Evolutionary conservation across 2,329 filamentous ascomycete species (phyloP), one percentile per base, ranked within the genome.

Genomic region (Sordariomycetes sp.): DNA sequence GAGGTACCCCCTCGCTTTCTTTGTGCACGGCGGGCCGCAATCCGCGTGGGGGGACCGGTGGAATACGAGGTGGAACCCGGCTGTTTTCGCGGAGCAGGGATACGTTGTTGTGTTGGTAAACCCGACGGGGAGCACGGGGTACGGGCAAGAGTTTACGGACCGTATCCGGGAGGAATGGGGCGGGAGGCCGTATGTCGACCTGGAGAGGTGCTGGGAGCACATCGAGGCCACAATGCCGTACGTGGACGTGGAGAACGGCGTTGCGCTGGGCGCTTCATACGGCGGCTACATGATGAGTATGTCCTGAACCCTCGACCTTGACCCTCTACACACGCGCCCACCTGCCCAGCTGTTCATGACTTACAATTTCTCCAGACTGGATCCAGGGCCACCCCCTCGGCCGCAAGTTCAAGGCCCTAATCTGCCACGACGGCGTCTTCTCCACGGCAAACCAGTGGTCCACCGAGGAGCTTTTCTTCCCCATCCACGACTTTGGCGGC

Each of bases 371-470:
- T 39, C 7, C 15, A 78, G 78, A 95, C 68, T 95, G 91, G 90
- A 90, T 96, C 64, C 90, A 96, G 70, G 91, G 91, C 8, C 87
- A 94, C 61, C 78, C 82, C 1, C 78, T 96, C 0, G 90, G 90
- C 22, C 83, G 89, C 32, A 83, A 86, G 62, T 95, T 96, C 79
- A 89, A 89, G 69, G 90, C 90, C 0, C 77, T 96, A 3, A 90
- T 95, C 32, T 90, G 85, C 64, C 90, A 96, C 67, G 90, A 96
- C 63, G 90, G 90, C 53, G 86, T 91, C 57, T 94, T 91, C 69
- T 87, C 83, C 64, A 86, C 83, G 1, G 72, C 83, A 55, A 82
- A 76, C 62, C 80, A 84, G 69, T 86, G 82, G 73, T 69, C 76
- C 1, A 82, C 79, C 5, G 84, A 87, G 61, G 84, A 87, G 68